Conservation (phyloP, 2,329 filamentous ascomycete species). For the Raffaelea albimanens region DNA sequence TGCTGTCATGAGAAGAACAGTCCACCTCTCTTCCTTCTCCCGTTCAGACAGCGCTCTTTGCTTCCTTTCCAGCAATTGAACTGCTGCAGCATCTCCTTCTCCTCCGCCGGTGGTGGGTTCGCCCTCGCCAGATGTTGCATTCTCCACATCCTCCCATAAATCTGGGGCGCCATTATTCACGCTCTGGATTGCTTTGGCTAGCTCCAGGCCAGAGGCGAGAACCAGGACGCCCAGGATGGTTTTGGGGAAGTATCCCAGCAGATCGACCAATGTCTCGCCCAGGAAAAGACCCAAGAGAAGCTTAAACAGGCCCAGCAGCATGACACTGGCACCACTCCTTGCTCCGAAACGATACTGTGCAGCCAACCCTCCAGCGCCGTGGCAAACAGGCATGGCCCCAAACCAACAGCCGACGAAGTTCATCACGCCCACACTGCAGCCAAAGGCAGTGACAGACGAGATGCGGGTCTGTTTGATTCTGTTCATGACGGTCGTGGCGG, state of each 20-base stretch:
- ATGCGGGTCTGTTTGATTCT: too few relatives aligned
- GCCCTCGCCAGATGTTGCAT: slow-evolving; percentile 5
- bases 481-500: neutral
- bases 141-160: slow-evolving; percentile 32
- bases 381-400: slow-evolving; percentile 90
- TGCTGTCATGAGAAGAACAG: slow-evolving; percentile 81
- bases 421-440: slow-evolving; percentile 72
- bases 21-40: slow-evolving; percentile 69
- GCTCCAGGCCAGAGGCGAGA: slow-evolving; percentile 76
- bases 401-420: slow-evolving; percentile 86
- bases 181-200: slow-evolving; percentile 75
- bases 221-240: slow-evolving; percentile 80
- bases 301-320: slow-evolving; percentile 70
- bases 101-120: too few relatives aligned
- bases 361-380: slow-evolving; percentile 83
- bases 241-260: slow-evolving; percentile 66
- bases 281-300: slow-evolving; percentile 66
- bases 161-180: slow-evolving; percentile 63
- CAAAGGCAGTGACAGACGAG: slow-evolving; percentile 67
- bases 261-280: slow-evolving; percentile 60
- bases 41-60: slow-evolving; percentile 50
- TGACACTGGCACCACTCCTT: slow-evolving; percentile 73
- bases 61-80: slow-evolving; percentile 19
- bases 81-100: too few relatives aligned
- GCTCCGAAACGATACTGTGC: slow-evolving; percentile 89